phyloP scores from a whole-genome alignment of 2,329 filamentous ascomycete genomes.

The Chaetothyriales sp. region DNA sequence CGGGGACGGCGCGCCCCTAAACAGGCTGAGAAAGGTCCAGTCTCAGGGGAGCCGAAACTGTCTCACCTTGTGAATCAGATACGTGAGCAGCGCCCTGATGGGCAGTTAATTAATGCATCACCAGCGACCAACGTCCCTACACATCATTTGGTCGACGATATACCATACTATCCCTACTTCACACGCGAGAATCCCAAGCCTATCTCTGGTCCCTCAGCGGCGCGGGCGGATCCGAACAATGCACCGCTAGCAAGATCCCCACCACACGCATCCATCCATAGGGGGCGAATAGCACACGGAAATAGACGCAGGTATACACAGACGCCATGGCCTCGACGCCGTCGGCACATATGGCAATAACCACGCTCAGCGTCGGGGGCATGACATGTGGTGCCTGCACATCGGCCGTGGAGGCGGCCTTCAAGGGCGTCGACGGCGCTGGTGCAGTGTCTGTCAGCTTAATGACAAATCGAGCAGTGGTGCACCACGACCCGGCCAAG shows the following conservation, averaged over 20 bases:
- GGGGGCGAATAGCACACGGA: too few relatives aligned
- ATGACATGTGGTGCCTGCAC: slow-evolving; percentile 87
- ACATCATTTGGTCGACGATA: too few relatives aligned
- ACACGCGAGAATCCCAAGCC: not conserved
- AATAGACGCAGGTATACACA: too few relatives aligned
- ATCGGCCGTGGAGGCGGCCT: slow-evolving; percentile 84
- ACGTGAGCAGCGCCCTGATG: too few relatives aligned
- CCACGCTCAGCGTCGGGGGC: slow-evolving; percentile 78
- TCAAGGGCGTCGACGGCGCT: slow-evolving; percentile 67
- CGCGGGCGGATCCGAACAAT: not conserved
- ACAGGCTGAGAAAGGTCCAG: too few relatives aligned
- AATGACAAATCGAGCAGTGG: slow-evolving; percentile 88
- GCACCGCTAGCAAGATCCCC: not conserved
- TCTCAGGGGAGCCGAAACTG: too few relatives aligned
- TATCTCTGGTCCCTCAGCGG: too few relatives aligned
- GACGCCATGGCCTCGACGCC: not conserved
- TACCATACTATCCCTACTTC: too few relatives aligned
- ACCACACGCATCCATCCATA: not conserved
- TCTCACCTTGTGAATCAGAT: too few relatives aligned
- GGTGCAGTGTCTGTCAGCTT: slow-evolving; percentile 82
- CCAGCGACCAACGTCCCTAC: too few relatives aligned
- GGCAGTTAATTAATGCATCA: not conserved
- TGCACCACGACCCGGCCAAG: slow-evolving; percentile 68
- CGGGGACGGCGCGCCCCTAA: too few relatives aligned
- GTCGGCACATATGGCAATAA: slow-evolving; percentile 64